Percentiles rank a stretch among this genome's conserved stretches.
Conservation (phyloP, 805 yeast species). For the Wickerhamomyces rabaulensis region DNA sequence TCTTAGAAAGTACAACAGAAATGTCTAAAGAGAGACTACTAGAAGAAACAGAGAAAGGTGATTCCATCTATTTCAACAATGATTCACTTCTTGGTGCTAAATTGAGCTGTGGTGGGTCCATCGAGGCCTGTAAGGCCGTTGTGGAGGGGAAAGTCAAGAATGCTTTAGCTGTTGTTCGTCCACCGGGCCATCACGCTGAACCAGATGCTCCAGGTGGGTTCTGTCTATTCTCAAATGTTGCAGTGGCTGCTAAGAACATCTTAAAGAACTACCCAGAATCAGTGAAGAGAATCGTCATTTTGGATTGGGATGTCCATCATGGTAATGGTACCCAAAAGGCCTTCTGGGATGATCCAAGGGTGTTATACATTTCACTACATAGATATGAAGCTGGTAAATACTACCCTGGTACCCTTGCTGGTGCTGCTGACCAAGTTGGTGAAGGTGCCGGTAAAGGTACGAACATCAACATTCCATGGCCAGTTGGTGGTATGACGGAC, state of each 20-base stretch:
- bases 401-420: constrained; percentile 91
- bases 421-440: constrained; percentile 78
- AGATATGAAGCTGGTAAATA: constrained; percentile 88
- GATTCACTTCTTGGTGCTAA: constrained; percentile 85
- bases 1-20: constrained; percentile 64
- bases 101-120: constrained; percentile 93
- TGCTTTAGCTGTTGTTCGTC: constrained; percentile 91
- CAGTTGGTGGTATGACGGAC: constrained; percentile 84
- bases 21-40: constrained; percentile 75
- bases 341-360: constrained; percentile 83
- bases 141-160: constrained; percentile 90
- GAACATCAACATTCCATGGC: constrained; percentile 92
- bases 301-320: constrained; percentile 99
- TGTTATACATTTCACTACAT: constrained; percentile 85
- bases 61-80: constrained; percentile 90
- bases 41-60: constrained; percentile 85
- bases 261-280: constrained; percentile 81
- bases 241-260: constrained; percentile 90
- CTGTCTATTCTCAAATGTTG: constrained; percentile 92
- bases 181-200: constrained; percentile 99
- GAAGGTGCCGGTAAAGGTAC: constrained; percentile 83
- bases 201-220: constrained; percentile 97
- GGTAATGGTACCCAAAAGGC: constrained; percentile 98
- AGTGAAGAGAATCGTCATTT: constrained; percentile 72
- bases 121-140: constrained; percentile 93